Base-by-base conservation (phyloP, 352 stramenopile genomes). In the Phytopythium mirpurense region DNA sequence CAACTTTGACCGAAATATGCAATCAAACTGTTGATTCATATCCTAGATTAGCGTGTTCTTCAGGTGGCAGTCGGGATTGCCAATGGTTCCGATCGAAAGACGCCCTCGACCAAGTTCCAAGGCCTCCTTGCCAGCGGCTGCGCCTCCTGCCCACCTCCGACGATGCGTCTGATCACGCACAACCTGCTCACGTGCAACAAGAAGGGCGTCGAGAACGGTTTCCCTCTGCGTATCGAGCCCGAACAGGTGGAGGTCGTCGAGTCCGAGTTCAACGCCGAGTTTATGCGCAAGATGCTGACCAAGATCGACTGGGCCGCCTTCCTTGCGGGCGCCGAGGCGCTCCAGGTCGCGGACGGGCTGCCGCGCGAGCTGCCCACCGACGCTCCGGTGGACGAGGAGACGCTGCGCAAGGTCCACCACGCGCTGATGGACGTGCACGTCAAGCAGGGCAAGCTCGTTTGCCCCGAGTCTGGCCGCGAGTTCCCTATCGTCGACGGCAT, bases 401-500 rank as follows among this genome's bases (percentile, higher is more conserved):
- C 82, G 29, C 64, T 98, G 51, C 66, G 83, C 36, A 90, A 83
- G 47, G 77, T 98, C 46, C 90, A 98, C 65, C 78, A 94, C 47
- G 85, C 86, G 42, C 67, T 98, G 46, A 53, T 98, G 58, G 92
- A 98, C 50, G 80, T 99, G 53, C 96, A 99, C 60, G 90, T 99
- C 23, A 86, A 98, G 59, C 89, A 98, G 62, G 97, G 96, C 31
- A 84, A 84, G 49, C 82, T 99, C 32, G 65, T 98, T 12, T 99
- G 97, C 62, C 96, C 96, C 15, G 93, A 98, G 77, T 98, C 96
- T 16, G 93, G 92, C 27, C 84, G 96, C 16, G 88, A 90, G 51
- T 99, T 99, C 72, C 86, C 93, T 19, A 97, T 99, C 50, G 88
- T 97, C 47, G 90, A 99, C 54, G 84, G 94, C 55, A 98, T 99